phyloP scores from a whole-genome alignment of 2,329 filamentous ascomycete species.

The Chaetomium sp. region DNA sequence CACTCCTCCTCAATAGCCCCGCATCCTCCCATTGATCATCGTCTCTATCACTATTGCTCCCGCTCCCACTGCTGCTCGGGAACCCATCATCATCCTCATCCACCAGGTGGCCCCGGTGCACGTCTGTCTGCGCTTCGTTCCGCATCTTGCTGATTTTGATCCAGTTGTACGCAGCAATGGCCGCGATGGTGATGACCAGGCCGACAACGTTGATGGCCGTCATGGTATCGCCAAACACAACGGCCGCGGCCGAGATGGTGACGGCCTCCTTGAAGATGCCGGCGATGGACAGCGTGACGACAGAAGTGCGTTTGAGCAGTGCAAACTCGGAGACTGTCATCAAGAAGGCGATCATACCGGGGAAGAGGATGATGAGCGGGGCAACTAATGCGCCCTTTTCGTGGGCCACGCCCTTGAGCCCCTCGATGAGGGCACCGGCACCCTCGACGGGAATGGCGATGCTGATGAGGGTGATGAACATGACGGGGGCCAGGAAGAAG shows the following conservation, averaged over 20 bases:
- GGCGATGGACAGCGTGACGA: conserved; percentile 92
- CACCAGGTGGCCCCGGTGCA: conserved; percentile 37
- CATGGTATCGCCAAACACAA: conserved; percentile 83
- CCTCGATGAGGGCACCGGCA: conserved; percentile 58
- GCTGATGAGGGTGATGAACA: conserved; percentile 76
- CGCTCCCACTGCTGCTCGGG: conserved; percentile 22
- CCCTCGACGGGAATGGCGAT: conserved; percentile 87
- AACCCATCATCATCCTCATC: conserved; percentile 22
- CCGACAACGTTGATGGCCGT: conserved; percentile 84
- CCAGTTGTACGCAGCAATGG: conserved; percentile 88
- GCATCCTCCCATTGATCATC: conserved; percentile 41
- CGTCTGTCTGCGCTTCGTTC: conserved; percentile 56
- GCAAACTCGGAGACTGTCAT: conserved; percentile 98
- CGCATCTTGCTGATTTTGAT: conserved; percentile 91
- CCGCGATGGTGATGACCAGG: conserved; percentile 77
- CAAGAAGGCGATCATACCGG: conserved; percentile 82
- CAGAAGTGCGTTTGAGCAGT: conserved; percentile 85
- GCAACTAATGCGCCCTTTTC: conserved; percentile 63
- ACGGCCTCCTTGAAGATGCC: conserved; percentile 99
- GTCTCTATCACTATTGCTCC: conserved; percentile 16
- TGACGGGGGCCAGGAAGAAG: conserved; percentile 94
- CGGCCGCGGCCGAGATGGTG: conserved; percentile 80
- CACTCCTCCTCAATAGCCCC: conserved; percentile 35
- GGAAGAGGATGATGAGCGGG: conserved; percentile 74
- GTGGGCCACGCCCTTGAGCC: conserved; percentile 56